Evolutionary conservation across 2,329 filamentous ascomycete species (phyloP).

Genomic region (Pseudogymnoascus sp.): DNA sequence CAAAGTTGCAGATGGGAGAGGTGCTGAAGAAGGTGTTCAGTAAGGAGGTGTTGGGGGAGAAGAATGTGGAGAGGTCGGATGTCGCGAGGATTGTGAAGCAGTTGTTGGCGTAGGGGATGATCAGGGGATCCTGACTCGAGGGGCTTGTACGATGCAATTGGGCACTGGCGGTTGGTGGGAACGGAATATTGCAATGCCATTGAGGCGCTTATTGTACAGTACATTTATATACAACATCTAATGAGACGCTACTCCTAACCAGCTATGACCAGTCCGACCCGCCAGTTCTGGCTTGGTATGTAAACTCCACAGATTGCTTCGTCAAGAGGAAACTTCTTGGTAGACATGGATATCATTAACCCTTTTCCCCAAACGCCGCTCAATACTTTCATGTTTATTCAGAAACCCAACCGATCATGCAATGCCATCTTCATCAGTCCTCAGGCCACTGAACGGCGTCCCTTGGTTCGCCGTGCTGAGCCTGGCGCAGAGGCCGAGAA

Average conservation of each 20-base stretch:
- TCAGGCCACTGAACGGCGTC: slow-evolving; percentile 53
- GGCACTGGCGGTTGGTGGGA: background rate
- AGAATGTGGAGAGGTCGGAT: slow-evolving; percentile 54
- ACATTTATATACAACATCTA: slow-evolving; percentile 10
- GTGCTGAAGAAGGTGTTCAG: slow-evolving; percentile 55
- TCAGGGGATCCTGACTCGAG: background rate
- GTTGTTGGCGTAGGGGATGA: slow-evolving; percentile 20
- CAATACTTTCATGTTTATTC: slow-evolving; percentile 3
- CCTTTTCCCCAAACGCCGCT: slow-evolving; percentile 1
- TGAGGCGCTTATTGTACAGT: slow-evolving; percentile 3
- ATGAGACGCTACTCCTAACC: slow-evolving; percentile 4
- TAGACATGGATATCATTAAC: slow-evolving; percentile 10
- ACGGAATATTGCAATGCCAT: background rate
- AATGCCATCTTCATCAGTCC: slow-evolving; percentile 47
- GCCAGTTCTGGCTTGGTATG: background rate
- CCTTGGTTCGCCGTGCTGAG: slow-evolving; percentile 76
- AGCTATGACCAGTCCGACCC: background rate
- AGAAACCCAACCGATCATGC: slow-evolving; percentile 1
- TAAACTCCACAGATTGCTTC: slow-evolving; percentile 1
- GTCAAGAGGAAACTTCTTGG: slow-evolving; percentile 7
- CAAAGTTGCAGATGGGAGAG: slow-evolving; percentile 47
- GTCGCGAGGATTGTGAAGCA: slow-evolving; percentile 56
- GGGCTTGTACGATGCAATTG: background rate
- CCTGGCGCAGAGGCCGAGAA: slow-evolving; percentile 78
- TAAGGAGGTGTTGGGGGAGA: slow-evolving; percentile 50